Percentiles rank a stretch among this genome's conserved stretches.
Conservation (phyloP, 2,329 filamentous ascomycete species). For the Fusarium chaquense region DNA sequence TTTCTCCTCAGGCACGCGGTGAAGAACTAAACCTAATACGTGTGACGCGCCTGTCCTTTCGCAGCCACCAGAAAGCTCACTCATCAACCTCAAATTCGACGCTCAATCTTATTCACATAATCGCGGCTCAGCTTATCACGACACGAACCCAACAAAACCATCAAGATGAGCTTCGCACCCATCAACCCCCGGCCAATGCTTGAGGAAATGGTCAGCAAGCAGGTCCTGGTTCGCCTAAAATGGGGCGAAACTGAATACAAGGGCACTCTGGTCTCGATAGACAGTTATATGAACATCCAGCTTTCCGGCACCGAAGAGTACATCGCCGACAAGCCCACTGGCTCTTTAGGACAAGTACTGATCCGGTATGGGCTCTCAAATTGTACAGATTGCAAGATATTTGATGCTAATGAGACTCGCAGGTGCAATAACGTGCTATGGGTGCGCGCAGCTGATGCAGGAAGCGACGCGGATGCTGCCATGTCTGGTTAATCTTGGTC, state of each 20-base stretch:
- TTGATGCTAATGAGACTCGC: constrained; percentile 15
- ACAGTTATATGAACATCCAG: constrained; percentile 99
- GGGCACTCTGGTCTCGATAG: constrained; percentile 89
- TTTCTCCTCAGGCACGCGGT: constrained; percentile 39
- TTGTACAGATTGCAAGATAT: neutral
- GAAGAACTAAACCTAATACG: constrained; percentile 33
- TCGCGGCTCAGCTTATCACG: constrained; percentile 12
- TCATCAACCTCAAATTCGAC: constrained; percentile 38
- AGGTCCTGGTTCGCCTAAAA: constrained; percentile 92
- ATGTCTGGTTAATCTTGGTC: constrained; percentile 65
- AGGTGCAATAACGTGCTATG: constrained; percentile 98
- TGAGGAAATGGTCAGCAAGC: constrained; percentile 90
- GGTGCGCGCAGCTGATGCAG: constrained; percentile 73
- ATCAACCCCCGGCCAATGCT: constrained; percentile 98
- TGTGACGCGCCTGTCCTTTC: constrained; percentile 40
- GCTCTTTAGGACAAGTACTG: constrained; percentile 87
- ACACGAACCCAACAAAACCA: constrained; percentile 5
- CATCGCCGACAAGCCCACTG: constrained; percentile 87
- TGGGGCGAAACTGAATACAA: constrained; percentile 99
- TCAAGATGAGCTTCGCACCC: constrained; percentile 76
- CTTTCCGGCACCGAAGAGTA: constrained; percentile 91
- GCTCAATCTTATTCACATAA: constrained; percentile 28
- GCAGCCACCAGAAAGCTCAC: constrained; percentile 40
- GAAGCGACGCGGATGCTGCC: constrained; percentile 65
- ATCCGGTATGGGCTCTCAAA: constrained; percentile 73